Percentiles rank a stretch among this genome's conserved stretches.
phyloP scores from a whole-genome alignment of 1,284 basidiomycete species.

The Ganoderma leucocontextum region DNA sequence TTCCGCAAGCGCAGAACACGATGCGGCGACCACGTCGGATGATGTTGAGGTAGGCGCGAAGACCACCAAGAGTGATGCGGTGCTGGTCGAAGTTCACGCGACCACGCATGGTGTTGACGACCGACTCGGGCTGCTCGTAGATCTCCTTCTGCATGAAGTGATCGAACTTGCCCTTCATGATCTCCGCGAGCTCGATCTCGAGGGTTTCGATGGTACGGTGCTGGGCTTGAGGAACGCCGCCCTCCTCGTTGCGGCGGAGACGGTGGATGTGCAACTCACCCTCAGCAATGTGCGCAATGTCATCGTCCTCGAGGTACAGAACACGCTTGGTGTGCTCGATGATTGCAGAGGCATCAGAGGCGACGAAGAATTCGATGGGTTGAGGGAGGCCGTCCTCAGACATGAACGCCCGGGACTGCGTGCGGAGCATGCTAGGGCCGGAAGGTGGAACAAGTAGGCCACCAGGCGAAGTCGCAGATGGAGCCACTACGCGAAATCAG shows the following conservation, averaged over 20 bases:
- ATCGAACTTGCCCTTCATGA: slow-evolving; percentile 99
- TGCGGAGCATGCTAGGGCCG: slow-evolving; percentile 88
- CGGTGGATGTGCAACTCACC: slow-evolving; percentile 99
- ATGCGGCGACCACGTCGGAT: slow-evolving; percentile 96
- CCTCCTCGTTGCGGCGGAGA: slow-evolving; percentile 88
- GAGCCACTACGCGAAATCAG: slow-evolving; percentile 44
- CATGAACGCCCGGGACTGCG: slow-evolving; percentile 98
- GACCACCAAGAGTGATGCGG: slow-evolving; percentile 93
- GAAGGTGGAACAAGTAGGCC: slow-evolving; percentile 82
- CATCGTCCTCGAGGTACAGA: slow-evolving; percentile 98
- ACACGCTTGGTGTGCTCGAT: slow-evolving; percentile 99
- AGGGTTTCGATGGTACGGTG: slow-evolving; percentile 98
- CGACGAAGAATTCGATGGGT: slow-evolving; percentile 99
- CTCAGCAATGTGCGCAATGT: slow-evolving; percentile 97
- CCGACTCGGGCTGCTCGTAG: slow-evolving; percentile 99
- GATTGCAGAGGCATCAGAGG: slow-evolving; percentile 96
- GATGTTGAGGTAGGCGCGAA: slow-evolving; percentile 94
- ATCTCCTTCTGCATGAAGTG: slow-evolving; percentile 99
- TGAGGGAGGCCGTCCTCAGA: slow-evolving; percentile 98
- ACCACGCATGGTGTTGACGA: slow-evolving; percentile 99
- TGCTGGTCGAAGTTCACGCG: slow-evolving; percentile 98
- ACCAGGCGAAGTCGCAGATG: slow-evolving; percentile 55
- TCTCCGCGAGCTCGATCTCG: slow-evolving; percentile 98
- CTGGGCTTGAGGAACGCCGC: slow-evolving; percentile 68
- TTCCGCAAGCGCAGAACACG: slow-evolving; percentile 98